Base-by-base conservation (phyloP, 148 eudicot genomes). In the Silene uniflora region DNA sequence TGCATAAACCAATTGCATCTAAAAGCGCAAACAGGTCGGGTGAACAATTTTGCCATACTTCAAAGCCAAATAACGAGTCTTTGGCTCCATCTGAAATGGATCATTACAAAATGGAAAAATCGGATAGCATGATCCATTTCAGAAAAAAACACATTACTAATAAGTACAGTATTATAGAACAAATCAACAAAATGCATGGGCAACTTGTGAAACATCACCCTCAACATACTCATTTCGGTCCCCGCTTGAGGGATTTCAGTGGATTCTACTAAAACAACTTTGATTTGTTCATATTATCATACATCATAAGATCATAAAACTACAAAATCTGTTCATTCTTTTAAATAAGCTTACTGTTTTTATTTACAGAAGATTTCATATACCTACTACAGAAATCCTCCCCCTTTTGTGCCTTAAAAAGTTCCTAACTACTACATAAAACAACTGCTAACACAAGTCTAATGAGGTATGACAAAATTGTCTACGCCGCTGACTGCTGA, bases 141-240 rank as follows among this genome's bases (percentile, higher is more conserved):
- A 66, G 24, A 54, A 35, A 24, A 62, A 21, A 49, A 54, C 44
- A 54, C 1, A 64, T 27, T 14, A 64, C 58, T 44, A 7, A 42
- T 17, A 72, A 17, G 27, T 18, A 39, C 44, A 39, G 0, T 35
- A 1, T 1, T 35, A 35, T 35, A 60, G 25, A 29, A 76, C 49
- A 19, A 58, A 35, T 44, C 69, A 29, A 76, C 49, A 19, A 58
- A 35, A 59, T 76, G 3, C 42, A 39, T 46, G 19, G 39, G 46
- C 75, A 58, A 62, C 80, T 77, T 54, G 66, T 54, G 64, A 16
- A 63, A 52, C 22, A 54, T 72, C 62, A 10, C 60, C 54, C n/a
- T 63, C 63, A 63, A 32, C 35, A 63, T 72, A 47, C 25, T 63
- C 63, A 71, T 16, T 7, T 16, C 4, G 61, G 71, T 63, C 73